Evolutionary conservation across 108 stramenopile genomes (phyloP).

Genomic region (Cyclotella sp.): DNA sequence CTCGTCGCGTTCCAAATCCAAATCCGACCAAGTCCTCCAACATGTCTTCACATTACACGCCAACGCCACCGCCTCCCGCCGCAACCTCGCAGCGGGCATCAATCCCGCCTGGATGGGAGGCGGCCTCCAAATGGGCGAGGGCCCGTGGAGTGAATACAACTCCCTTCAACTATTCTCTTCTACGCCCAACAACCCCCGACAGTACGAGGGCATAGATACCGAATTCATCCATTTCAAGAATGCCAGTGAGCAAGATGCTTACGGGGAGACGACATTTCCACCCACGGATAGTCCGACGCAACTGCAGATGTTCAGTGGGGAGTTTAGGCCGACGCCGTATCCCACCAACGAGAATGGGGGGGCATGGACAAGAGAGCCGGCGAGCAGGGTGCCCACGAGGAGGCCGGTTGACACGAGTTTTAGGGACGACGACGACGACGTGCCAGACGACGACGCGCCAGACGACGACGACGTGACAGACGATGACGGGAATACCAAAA

Average conservation of each 20-base stretch:
- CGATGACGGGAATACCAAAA: slow-evolving; percentile 1
- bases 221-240: slow-evolving; percentile 47
- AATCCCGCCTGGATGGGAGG: slow-evolving; percentile 19
- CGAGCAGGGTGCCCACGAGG: slow-evolving; percentile 19
- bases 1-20: slow-evolving; percentile 1
- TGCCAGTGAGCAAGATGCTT: slow-evolving; percentile 35
- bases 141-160: slow-evolving; percentile 18
- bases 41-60: slow-evolving; percentile 28
- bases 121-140: slow-evolving; percentile 25
- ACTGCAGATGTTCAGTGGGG: slow-evolving; percentile 19
- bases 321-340: slow-evolving; percentile 1
- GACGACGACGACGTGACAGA: slow-evolving; percentile 1
- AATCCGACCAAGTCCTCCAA: slow-evolving; percentile 10
- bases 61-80: slow-evolving; percentile 9
- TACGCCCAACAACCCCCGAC: slow-evolving; percentile 36
- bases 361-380: not conserved
- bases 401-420: not conserved
- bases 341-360: slow-evolving; percentile 7
- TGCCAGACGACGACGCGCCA: not conserved
- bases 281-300: slow-evolving; percentile 29
- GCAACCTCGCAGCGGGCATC: slow-evolving; percentile 26
- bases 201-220: slow-evolving; percentile 29
- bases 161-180: slow-evolving; percentile 27
- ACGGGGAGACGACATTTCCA: slow-evolving; percentile 38
- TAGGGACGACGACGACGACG: slow-evolving; percentile 1